phyloP scores from a whole-genome alignment of 768 basidiomycete genomes.

The Rossbeevera mucosa region DNA sequence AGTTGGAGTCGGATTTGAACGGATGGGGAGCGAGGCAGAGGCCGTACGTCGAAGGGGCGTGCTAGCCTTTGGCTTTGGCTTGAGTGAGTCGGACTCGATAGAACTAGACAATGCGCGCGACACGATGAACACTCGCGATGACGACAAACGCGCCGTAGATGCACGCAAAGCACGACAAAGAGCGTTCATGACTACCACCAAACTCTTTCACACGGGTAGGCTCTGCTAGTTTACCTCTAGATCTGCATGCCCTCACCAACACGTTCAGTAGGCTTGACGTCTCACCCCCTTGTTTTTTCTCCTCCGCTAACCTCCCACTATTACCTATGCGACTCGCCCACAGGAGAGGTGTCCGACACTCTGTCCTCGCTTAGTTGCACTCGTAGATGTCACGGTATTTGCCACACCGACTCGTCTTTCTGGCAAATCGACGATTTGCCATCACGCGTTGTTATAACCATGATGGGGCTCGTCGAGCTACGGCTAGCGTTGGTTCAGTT shows the following conservation, averaged over 20 bases:
- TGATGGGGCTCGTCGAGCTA: not conserved
- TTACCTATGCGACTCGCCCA: conserved; percentile 6
- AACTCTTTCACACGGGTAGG: not conserved
- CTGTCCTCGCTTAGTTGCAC: conserved; percentile 11
- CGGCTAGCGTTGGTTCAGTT: not conserved
- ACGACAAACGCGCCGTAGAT: not conserved
- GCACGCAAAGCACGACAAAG: conserved; percentile 10
- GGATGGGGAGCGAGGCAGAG: conserved; percentile 79
- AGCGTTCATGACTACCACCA: conserved; percentile 13
- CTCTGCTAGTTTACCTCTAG: conserved; percentile 1
- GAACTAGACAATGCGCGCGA: conserved; percentile 13
- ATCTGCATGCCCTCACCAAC: conserved; percentile 1
- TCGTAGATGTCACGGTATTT: too few species aligned
- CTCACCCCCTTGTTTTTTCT: not conserved
- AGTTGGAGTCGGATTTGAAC: conserved; percentile 82
- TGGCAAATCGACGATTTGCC: too few species aligned
- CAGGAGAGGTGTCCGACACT: conserved; percentile 10
- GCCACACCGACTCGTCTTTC: too few species aligned
- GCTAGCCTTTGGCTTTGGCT: conserved; percentile 75
- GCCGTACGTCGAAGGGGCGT: conserved; percentile 81
- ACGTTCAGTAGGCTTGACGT: conserved; percentile 4
- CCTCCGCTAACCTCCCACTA: not conserved
- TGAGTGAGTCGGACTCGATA: conserved; percentile 26
- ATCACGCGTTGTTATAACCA: not conserved
- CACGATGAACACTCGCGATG: not conserved